Base-by-base conservation (phyloP, 805 yeast species). In the Candida silvatica region DNA sequence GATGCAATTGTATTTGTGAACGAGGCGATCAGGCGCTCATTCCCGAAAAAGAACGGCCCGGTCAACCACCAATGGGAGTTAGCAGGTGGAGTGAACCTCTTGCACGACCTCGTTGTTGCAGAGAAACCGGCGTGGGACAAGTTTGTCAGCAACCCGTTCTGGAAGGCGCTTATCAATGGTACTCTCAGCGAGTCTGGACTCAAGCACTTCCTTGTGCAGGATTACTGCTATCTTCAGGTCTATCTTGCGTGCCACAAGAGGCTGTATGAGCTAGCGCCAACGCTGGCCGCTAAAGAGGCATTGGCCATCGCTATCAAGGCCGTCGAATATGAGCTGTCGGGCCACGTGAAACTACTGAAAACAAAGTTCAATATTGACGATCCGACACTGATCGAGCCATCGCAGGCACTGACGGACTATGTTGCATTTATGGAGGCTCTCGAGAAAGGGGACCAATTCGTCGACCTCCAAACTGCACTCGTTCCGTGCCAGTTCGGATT, bases 401-500 rank as follows among this genome's bases (percentile, higher is more conserved):
- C 35, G 12, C n/a, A 15, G 2, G 35, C 35, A 25, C 17, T 32
- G 38, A 74, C 80, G 6, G 56, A 54, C 2, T 69, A 48, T 42
- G 53, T 73, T 9, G 49, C 58, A 5, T 63, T 86, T 1, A 17
- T 32, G 24, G 22, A 24, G 17, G 19, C n/a, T 66, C 67, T 20
- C 67, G 71, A 19, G 78, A 78, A 49, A 78, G 78, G 71, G 5
- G 24, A 12, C 52, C 77, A 20, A 82, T 77, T 31, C 67, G 80
- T 34, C 16, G 22, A 32, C 9, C 24, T 32, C 8, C 74, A 74
- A 38, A 69, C 78, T 6, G 83, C 90, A 0, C 54, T 81, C 36
- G 71, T 85, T 6, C 92, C 94, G 1, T 83, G 94, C 53, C 56
- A 81, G 32, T 69, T 77, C 50, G 94, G 94, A 1, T 80, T 80